Base-by-base conservation (phyloP, 352 stramenopile species). In the Phytophthora pistaciae region DNA sequence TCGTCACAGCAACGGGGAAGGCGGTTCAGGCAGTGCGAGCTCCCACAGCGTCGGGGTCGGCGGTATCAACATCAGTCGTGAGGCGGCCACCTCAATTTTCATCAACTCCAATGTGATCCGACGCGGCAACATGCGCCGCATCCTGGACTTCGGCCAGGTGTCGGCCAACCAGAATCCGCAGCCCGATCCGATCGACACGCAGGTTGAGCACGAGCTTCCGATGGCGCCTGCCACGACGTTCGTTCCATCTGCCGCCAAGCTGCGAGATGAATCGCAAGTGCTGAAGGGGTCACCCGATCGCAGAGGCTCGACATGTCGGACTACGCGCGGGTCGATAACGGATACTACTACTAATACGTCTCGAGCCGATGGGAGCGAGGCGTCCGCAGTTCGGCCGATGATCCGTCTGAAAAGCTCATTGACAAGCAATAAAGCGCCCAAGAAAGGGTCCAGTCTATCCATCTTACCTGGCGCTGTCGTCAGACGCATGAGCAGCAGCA, bases 111-210 rank as follows among this genome's bases (percentile, higher is more conserved):
- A 61, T 3, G 33, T 65, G 4, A 64, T 64, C 56, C 48, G 56
- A 29, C 36, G 49, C 21, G 55, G 48, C 3, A 42, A 61, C 7
- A 25, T 29, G 21, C 64, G 56, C 1, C 46, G 64, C 13, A 56
- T 70, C 21, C 20, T 65, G 10, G 56, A 70, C 31, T 70, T 70
- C 18, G 48, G 46, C 3, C 58, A 65, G 29, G 38, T 57, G 11
- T 57, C 23, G 18, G 46, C 44, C 6, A 57, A 18, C n/a, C 58
- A 50, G 36, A 49, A 46, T 6, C 20, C 20, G 14, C 33, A 16
- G 46, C 4, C 29, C 11, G 46, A 50, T 5, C 27, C 16, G 5
- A 60, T n/a, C 10, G 29, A 57, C 23, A 31, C 55, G 20, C 29
- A 27, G n/a, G 7, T 40, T 25, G 25, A 31, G 1, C 49, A 48